Base-by-base conservation (phyloP, 1,284 basidiomycete species). In the Microbotryum silenes-acaulis region DNA sequence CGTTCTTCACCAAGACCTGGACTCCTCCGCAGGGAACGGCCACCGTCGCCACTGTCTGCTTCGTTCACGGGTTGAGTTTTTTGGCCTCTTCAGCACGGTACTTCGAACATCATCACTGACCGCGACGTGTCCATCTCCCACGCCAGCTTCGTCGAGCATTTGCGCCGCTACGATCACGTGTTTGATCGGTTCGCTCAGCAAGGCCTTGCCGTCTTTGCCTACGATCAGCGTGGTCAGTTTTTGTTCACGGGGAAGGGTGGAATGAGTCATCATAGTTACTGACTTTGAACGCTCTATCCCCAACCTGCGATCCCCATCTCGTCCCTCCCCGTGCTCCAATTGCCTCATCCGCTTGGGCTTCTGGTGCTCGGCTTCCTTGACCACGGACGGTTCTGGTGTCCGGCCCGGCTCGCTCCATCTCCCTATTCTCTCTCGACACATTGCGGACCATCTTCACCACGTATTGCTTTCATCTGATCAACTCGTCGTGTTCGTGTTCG, bases 151-250 rank as follows among this genome's bases (percentile, higher is more conserved):
- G 72, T 75, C 37, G 77, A 78, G 57, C 73, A 77, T 59, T 68
- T 74, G 52, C 68, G 72, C 46, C 72, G 77, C 16, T 78, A 77
- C 67, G 67, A 73, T 52, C 72, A 76, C 65, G 72, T 74, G 52
- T 76, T 77, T 61, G 66, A 67, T 31, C 61, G 69, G 37, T 76
- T 75, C 61, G 73, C 75, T 16, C 66, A 74, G 37, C 59, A 71
- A n/a, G 77, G 76, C 2, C 73, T 77, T 62, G 71, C 74, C 56
- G 72, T 76, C 23, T 68, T 75, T 53, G 75, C 73, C 23, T 78
- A 70, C 53, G 76, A 77, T 60, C 77, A 77, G 66, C 70, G 76
- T 46, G 72, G 71, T 61, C 37, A 46, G 60, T 61, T 29, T 51
- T 37, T 23, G 10, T 20, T 8, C 47, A 2, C 6, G 42, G 23